Base-by-base conservation (phyloP, 306 rosid species). In the Urtica urens region DNA sequence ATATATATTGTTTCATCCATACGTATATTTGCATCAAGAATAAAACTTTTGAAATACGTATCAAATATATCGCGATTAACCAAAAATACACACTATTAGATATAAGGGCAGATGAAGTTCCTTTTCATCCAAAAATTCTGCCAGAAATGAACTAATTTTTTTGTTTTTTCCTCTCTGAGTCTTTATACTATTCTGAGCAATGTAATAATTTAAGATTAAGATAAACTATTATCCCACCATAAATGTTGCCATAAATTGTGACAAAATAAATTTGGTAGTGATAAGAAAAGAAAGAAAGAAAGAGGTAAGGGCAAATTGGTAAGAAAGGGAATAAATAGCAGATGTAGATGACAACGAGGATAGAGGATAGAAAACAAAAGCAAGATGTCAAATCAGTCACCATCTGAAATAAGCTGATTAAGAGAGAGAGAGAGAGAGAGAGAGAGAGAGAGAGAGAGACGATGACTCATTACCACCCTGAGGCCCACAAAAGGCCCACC, bases 341-440 rank as follows among this genome's bases (percentile, higher is more conserved):
- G 41, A 13, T 16, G 52, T 47, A 55, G 52, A 60, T 60, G 67
- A 61, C 55, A 59, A 50, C 51, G 65, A 59, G 53, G 63, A 25
- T 24, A 50, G 14, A 23, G 38, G 23, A 40, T 17, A 34, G 57
- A 72, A 46, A 39, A 65, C 70, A 69, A 70, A 55, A 39, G 44
- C 53, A 53, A 49, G 57, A 23, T 37, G 66, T 70, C 63, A 19
- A 42, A 70, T 67, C 40, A 45, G 72, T 78, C 71, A 28, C 43
- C 13, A 12, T 73, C 75, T 39, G 52, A 57, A 55, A 45, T 55
- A 34, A 56, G 25, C 39, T 35, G 4, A 70, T 73, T 73, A 68
- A 24, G 76, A 78, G 76, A 57, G 45, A 49, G 38, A 17, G 2
- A 46, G 51, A 46, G n/a, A 24, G 76, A 78, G 76, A 57, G 45